phyloP scores from a whole-genome alignment of 495 filamentous ascomycete genomes.

The Antarctomyces pellizariae region DNA sequence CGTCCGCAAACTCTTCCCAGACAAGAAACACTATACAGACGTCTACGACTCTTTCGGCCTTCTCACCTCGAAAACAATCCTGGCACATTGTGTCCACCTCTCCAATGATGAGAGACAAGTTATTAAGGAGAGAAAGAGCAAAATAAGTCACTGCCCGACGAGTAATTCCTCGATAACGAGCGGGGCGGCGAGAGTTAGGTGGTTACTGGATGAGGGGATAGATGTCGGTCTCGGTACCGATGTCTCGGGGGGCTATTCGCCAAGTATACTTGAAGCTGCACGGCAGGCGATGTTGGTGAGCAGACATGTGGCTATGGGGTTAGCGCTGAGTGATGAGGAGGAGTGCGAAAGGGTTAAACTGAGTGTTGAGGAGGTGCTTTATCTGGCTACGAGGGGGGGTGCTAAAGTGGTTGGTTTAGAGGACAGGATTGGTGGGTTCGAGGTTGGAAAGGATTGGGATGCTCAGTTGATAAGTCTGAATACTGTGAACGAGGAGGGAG shows the following conservation, averaged over 20 bases:
- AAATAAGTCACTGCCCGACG: slow-evolving; percentile 68
- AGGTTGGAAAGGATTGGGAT: slow-evolving; percentile 76
- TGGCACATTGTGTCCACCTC: slow-evolving; percentile 74
- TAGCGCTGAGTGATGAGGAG: slow-evolving; percentile 9
- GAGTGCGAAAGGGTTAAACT: too few species aligned
- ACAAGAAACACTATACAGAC: slow-evolving; percentile 34
- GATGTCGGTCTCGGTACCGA: slow-evolving; percentile 75
- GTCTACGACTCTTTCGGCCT: slow-evolving; percentile 60
- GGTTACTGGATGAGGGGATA: slow-evolving; percentile 49
- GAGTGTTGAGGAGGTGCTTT: slow-evolving; percentile 68
- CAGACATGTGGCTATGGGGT: slow-evolving; percentile 32
- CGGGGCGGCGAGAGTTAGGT: slow-evolving; percentile 47
- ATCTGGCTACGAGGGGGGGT: slow-evolving; percentile 61
- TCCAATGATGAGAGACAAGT: slow-evolving; percentile 34
- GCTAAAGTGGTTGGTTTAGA: slow-evolving; percentile 52
- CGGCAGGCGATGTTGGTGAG: slow-evolving; percentile 56
- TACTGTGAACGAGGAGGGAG: slow-evolving; percentile 15
- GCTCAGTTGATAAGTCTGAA: slow-evolving; percentile 52
- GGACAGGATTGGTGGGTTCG: slow-evolving; percentile 48
- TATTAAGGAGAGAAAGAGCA: slow-evolving; percentile 32
- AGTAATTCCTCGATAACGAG: slow-evolving; percentile 60
- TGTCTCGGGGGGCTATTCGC: slow-evolving; percentile 63
- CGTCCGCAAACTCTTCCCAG: slow-evolving; percentile 47
- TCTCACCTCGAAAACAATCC: slow-evolving; percentile 46
- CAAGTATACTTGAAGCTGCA: slow-evolving; percentile 55